Percentiles rank a stretch among this genome's conserved stretches.
Evolutionary conservation across 148 eudicot genomes (phyloP).

Genomic region (Dysphania ambrosioides): DNA sequence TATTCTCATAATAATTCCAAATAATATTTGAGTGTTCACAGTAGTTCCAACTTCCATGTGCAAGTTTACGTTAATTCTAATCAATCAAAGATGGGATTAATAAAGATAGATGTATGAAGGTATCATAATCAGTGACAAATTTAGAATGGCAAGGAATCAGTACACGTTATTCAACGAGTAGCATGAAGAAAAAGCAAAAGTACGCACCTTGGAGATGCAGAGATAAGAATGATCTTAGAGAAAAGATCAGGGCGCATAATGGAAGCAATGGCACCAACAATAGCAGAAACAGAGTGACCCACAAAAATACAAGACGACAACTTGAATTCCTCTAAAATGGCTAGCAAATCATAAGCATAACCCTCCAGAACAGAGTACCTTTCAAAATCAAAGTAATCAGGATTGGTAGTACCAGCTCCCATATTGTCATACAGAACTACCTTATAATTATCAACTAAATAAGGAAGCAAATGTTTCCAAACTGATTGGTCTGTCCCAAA

Average conservation of each 20-base stretch:
- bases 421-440: conserved; percentile 76
- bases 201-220: conserved; percentile 70
- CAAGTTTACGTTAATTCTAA: too few relatives aligned
- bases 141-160: too few relatives aligned
- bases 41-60: too few relatives aligned
- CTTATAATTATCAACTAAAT: conserved; percentile 54
- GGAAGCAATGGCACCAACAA: conserved; percentile 67
- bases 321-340: conserved; percentile 57
- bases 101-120: too few relatives aligned
- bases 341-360: conserved; percentile 63
- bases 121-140: too few relatives aligned
- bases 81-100: too few relatives aligned
- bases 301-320: conserved; percentile 55
- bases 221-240: conserved; percentile 52
- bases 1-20: neutral
- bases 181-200: too few relatives aligned
- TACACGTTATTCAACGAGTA: too few relatives aligned
- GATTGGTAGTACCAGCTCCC: conserved; percentile 95
- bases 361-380: conserved; percentile 67
- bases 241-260: conserved; percentile 77
- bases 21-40: too few relatives aligned
- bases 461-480: conserved; percentile 80
- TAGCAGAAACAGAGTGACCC: conserved; percentile 83
- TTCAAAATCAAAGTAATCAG: conserved; percentile 78
- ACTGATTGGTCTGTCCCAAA: conserved; percentile 91